Conservation (phyloP, 2,329 filamentous ascomycete species). For the Claviceps sp. region DNA sequence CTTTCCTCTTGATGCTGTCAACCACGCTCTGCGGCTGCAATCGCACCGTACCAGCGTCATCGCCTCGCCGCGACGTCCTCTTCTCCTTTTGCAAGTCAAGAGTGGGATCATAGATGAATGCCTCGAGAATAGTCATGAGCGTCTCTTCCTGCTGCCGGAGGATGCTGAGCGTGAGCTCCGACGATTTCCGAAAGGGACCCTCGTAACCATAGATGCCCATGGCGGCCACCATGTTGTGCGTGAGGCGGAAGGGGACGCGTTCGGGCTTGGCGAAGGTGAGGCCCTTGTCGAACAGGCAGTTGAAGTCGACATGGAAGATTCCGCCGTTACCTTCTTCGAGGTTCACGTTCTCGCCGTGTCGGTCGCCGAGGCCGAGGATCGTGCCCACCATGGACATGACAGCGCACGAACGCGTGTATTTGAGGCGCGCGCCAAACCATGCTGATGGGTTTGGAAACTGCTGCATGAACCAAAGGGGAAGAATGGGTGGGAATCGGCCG, state of each 20-base stretch:
- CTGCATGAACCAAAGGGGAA: slow-evolving; percentile 91
- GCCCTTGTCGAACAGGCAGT: slow-evolving; percentile 97
- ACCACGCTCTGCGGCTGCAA: slow-evolving; percentile 61
- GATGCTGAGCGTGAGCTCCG: slow-evolving; percentile 74
- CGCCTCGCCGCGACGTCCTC: slow-evolving; percentile 20
- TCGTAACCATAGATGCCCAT: slow-evolving; percentile 94
- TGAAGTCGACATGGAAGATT: slow-evolving; percentile 97
- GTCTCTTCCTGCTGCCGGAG: slow-evolving; percentile 89
- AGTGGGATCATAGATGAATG: slow-evolving; percentile 93
- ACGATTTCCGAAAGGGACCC: slow-evolving; percentile 80
- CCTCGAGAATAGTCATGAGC: slow-evolving; percentile 91
- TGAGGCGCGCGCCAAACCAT: slow-evolving; percentile 81
- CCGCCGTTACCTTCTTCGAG: slow-evolving; percentile 89
- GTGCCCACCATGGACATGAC: slow-evolving; percentile 99
- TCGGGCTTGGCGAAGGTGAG: slow-evolving; percentile 92
- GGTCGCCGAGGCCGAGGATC: slow-evolving; percentile 82
- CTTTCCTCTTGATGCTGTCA: slow-evolving; percentile 76
- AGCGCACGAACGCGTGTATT: slow-evolving; percentile 85
- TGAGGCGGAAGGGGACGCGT: slow-evolving; percentile 87
- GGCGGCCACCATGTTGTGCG: slow-evolving; percentile 96
- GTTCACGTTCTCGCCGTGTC: slow-evolving; percentile 93
- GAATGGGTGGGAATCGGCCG: slow-evolving; percentile 61
- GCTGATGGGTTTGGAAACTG: slow-evolving; percentile 85
- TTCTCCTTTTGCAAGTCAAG: slow-evolving; percentile 74
- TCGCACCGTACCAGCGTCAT: slow-evolving; percentile 26